Conservation (phyloP, 345 rosid species). For the Nasturtium officinale region DNA sequence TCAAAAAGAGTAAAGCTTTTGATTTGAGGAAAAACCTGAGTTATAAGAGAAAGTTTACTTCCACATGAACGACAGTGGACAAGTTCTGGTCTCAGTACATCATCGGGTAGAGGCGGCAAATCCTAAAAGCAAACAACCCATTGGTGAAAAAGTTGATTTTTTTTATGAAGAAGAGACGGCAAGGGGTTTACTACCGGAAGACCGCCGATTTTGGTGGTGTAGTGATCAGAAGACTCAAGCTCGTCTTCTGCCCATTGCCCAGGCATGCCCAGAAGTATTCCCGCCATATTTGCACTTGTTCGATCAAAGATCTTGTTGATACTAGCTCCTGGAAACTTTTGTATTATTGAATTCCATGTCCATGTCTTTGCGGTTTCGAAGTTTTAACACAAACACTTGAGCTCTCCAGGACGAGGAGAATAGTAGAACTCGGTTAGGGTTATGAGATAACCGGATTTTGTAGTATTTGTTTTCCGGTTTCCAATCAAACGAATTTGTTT, state of each 20-base stretch:
- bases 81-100: slow-evolving; percentile 42
- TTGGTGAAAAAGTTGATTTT: neutral
- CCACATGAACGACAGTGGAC: slow-evolving; percentile 64
- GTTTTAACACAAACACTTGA: neutral
- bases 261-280: slow-evolving; percentile 66
- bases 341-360: neutral
- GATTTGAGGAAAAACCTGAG: slow-evolving; percentile 57
- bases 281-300: slow-evolving; percentile 39
- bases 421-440: slow-evolving; percentile 11
- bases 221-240: slow-evolving; percentile 71
- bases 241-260: slow-evolving; percentile 82
- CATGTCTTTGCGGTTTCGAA: neutral
- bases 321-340: neutral
- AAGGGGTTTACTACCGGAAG: slow-evolving; percentile 58
- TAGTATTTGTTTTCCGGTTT: neutral
- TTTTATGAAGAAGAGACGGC: neutral
- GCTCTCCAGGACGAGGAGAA: neutral
- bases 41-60: slow-evolving; percentile 65
- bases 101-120: slow-evolving; percentile 72
- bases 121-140: slow-evolving; percentile 53
- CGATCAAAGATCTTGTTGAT: neutral
- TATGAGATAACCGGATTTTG: neutral
- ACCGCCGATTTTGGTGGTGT: slow-evolving; percentile 84
- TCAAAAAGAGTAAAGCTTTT: slow-evolving; percentile 2
- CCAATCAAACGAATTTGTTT: neutral